phyloP scores from a whole-genome alignment of 305 asterid genomes.

The Rubia tinctorum region DNA sequence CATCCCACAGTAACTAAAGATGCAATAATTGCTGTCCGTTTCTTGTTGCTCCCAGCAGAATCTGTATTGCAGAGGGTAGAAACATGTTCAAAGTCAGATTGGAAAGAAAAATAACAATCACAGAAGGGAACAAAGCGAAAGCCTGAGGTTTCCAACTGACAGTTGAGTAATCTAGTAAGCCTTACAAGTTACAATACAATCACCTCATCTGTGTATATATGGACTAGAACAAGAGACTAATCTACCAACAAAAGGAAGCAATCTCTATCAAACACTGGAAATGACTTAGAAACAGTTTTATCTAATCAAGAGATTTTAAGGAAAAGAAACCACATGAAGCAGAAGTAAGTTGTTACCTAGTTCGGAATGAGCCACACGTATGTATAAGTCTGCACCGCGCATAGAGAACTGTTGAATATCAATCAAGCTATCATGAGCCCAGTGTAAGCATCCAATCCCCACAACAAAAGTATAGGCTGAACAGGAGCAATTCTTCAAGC shows the following conservation, averaged over 20 bases:
- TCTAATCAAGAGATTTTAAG: no score
- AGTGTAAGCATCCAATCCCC: no score
- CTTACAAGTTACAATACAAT: background rate
- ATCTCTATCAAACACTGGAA: background rate
- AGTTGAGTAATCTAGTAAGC: background rate
- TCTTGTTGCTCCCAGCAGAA: background rate
- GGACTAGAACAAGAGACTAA: background rate
- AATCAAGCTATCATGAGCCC: no score
- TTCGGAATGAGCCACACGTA: no score
- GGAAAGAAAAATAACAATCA: no score
- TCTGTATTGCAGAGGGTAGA: background rate
- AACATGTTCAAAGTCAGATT: background rate
- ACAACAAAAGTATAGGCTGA: no score
- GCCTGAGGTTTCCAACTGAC: background rate
- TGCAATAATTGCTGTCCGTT: background rate
- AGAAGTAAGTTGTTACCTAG: no score
- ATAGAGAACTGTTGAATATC: no score
- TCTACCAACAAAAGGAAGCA: background rate
- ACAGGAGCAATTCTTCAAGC: no score
- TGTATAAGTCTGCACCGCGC: no score
- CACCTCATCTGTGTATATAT: background rate
- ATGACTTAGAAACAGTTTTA: accelerated
- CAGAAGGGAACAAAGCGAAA: background rate
- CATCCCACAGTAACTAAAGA: background rate
- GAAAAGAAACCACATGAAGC: no score